A percentile compares a stretch with the other conserved stretches of the same genome.
phyloP scores from a whole-genome alignment of 2,329 filamentous ascomycete species.

The Colletotrichum lentis region DNA sequence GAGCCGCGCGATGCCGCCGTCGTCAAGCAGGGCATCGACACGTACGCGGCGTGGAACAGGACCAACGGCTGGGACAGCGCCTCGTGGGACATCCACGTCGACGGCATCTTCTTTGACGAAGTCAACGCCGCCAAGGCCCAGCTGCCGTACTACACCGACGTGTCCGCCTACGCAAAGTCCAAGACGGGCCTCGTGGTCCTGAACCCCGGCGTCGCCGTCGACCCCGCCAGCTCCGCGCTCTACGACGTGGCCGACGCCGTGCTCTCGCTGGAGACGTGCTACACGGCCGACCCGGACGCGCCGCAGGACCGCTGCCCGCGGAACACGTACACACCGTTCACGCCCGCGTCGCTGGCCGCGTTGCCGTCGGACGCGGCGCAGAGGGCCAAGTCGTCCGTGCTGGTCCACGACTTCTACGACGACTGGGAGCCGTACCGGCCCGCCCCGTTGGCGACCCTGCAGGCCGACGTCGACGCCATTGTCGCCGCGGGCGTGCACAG shows the following conservation, averaged over 20 bases:
- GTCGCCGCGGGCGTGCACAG: constrained; percentile 10
- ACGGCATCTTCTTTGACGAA: constrained; percentile 23
- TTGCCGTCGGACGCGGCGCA: neutral
- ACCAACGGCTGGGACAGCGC: neutral
- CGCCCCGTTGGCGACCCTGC: constrained; percentile 1
- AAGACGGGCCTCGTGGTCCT: constrained; percentile 3
- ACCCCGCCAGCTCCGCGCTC: constrained; percentile 5
- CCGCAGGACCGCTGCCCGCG: constrained; percentile 13
- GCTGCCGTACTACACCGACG: constrained; percentile 16
- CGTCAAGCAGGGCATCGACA: constrained; percentile 12
- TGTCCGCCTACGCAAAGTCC: constrained; percentile 6
- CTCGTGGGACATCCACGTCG: constrained; percentile 3
- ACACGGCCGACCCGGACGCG: constrained; percentile 9
- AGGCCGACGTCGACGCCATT: constrained; percentile 5
- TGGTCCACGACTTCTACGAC: constrained; percentile 18
- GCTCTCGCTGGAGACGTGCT: constrained; percentile 11
- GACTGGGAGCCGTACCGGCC: constrained; percentile 6
- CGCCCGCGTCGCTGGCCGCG: neutral
- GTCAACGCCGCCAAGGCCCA: constrained; percentile 7
- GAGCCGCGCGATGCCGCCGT: neutral
- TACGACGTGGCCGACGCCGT: constrained; percentile 9
- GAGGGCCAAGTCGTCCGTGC: constrained; percentile 9
- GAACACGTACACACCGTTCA: constrained; percentile 17
- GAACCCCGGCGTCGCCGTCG: constrained; percentile 6
- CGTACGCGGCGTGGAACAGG: constrained; percentile 2